A percentile compares a stretch with the other conserved stretches of the same genome.
phyloP scores from a whole-genome alignment of 495 filamentous ascomycete genomes.

The Neurospora sp. region DNA sequence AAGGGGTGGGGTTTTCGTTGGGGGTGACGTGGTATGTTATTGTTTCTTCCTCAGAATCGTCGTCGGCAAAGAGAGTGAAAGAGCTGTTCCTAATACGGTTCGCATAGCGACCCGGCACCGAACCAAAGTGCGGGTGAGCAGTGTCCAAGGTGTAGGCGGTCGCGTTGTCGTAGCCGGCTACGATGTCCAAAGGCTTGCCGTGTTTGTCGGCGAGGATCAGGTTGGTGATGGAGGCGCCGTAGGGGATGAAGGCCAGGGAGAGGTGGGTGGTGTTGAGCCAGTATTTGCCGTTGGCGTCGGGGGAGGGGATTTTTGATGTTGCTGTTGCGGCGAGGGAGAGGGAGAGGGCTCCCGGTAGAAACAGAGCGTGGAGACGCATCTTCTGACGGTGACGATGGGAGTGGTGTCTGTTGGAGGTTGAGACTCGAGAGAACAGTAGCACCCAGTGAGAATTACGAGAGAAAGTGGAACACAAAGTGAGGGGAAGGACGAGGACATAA shows the following conservation, averaged over 20 bases:
- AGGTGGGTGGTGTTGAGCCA: slow-evolving; percentile 64
- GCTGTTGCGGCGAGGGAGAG: slow-evolving; percentile 13
- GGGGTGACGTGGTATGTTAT: slow-evolving; percentile 49
- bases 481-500: background rate
- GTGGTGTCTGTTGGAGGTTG: background rate
- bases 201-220: slow-evolving; percentile 62
- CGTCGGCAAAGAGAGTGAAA: no score
- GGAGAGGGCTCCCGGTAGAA: slow-evolving; percentile 8
- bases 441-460: background rate
- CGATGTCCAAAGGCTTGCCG: slow-evolving; percentile 54
- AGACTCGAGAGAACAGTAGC: background rate
- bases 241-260: slow-evolving; percentile 62
- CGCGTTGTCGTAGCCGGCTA: slow-evolving; percentile 73
- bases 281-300: slow-evolving; percentile 50
- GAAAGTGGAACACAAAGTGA: background rate
- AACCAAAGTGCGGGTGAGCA: slow-evolving; percentile 65
- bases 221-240: slow-evolving; percentile 68
- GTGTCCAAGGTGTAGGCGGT: slow-evolving; percentile 56
- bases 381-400: background rate
- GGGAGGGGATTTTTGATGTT: slow-evolving; percentile 9
- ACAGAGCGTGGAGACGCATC: slow-evolving; percentile 15
- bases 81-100: slow-evolving; percentile 83
- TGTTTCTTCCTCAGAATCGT: no score
- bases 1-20: slow-evolving; percentile 56
- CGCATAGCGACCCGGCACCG: slow-evolving; percentile 71